Conservation (phyloP, 1,284 basidiomycete genomes). For the Cutaneotrichosporon sp. region DNA sequence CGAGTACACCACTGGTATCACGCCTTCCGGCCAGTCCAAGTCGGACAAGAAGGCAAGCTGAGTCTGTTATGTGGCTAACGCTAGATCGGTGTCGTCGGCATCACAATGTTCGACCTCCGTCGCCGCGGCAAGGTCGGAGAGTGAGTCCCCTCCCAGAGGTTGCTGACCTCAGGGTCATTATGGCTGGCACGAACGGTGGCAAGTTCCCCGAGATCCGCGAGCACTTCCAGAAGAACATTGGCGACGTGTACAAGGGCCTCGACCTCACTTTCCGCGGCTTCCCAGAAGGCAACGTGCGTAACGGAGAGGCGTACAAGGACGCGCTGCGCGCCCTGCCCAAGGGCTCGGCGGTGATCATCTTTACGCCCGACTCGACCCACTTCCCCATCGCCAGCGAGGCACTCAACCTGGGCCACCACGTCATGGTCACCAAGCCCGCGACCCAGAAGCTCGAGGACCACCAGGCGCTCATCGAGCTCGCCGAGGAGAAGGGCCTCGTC, state of each 20-base stretch:
- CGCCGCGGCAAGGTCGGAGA: slow-evolving; percentile 71
- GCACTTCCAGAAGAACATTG: slow-evolving; percentile 81
- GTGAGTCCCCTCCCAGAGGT: slow-evolving; percentile 26
- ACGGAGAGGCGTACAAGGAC: slow-evolving; percentile 80
- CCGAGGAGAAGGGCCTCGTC: slow-evolving; percentile 73
- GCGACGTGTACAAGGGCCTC: slow-evolving; percentile 73
- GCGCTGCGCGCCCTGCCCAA: slow-evolving; percentile 77
- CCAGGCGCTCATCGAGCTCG: slow-evolving; percentile 68
- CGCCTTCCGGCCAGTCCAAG: slow-evolving; percentile 80
- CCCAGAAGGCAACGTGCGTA: slow-evolving; percentile 66
- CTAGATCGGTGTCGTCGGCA: slow-evolving; percentile 72
- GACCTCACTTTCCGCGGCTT: slow-evolving; percentile 74
- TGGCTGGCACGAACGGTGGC: slow-evolving; percentile 54
- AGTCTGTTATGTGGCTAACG: background rate
- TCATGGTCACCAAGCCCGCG: slow-evolving; percentile 88
- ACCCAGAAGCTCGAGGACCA: slow-evolving; percentile 82
- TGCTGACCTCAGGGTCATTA: slow-evolving; percentile 37
- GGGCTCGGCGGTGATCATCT: slow-evolving; percentile 78
- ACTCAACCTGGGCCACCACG: slow-evolving; percentile 77
- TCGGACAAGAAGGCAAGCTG: slow-evolving; percentile 82
- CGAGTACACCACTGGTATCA: slow-evolving; percentile 91
- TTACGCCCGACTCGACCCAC: slow-evolving; percentile 64
- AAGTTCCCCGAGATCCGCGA: slow-evolving; percentile 74
- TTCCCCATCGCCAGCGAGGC: slow-evolving; percentile 81
- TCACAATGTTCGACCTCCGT: slow-evolving; percentile 86